Evolutionary conservation across 805 yeast species (phyloP), one percentile per base, ranked within the genome.

Genomic region (Wickerhamiella nectarea): DNA sequence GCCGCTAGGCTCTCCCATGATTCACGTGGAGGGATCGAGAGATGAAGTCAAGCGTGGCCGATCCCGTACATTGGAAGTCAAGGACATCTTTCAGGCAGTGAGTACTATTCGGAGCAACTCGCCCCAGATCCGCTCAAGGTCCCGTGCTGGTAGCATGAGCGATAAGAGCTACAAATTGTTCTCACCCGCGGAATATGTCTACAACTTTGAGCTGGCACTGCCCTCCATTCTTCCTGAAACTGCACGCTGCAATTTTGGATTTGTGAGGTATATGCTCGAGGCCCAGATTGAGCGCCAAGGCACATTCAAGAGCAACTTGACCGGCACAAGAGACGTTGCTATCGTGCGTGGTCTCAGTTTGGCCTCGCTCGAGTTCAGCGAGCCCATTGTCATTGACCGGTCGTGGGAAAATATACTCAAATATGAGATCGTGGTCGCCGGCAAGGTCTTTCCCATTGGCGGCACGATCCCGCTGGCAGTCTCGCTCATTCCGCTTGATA

Each of bases 401-500:
- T 89, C 83, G 51, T 91, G 98, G 98, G 97, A 89, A 59, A 86
- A 83, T 57, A 84, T 82, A 57, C 62, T 91, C 25, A 78, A 78
- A 52, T 91, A 91, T 57, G 96, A 91, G 56, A 85, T 91, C 36
- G 76, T 86, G 15, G 78, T 91, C 43, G 93, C 94, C 1, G 83
- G 95, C 21, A 91, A 89, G 59, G 78, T 86, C 21, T 76, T 91
- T 43, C 78, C 93, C 7, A 68, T 91, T 40, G 86, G 93, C 57
- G 77, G 89, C 2, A 76, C 73, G 53, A 63, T 91, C 42, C 97
- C 97, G 1, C 67, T 91, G 7, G 81, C 87, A 1, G 82, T 91
- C 62, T 69, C 80, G 52, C 72, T 91, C 48, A 76, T 82, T 0
- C 97, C 97, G 1, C 58, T 89, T 38, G 94, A 86, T 37, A 91